phyloP scores from a whole-genome alignment of 2,329 filamentous ascomycete genomes.

The Ophiostoma montium region DNA sequence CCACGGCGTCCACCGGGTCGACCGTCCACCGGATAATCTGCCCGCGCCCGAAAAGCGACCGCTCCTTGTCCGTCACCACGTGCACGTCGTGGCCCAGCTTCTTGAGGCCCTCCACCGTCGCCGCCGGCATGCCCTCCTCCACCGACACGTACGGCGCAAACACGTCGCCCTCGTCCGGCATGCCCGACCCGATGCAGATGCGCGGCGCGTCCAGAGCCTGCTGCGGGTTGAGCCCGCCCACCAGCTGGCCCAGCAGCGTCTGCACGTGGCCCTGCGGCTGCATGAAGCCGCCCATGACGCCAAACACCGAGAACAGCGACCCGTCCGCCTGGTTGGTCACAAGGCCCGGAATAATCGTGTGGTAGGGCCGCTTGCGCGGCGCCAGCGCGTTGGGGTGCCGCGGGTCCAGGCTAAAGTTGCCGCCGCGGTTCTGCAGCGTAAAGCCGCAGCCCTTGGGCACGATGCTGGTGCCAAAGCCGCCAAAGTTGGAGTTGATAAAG shows the following conservation, averaged over 20 bases:
- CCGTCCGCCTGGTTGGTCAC: conserved; percentile 64
- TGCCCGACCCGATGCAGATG: conserved; percentile 71
- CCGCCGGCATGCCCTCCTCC: conserved; percentile 65
- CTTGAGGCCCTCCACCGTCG: conserved; percentile 52
- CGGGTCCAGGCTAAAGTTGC: conserved; percentile 62
- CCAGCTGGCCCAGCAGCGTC: conserved; percentile 76
- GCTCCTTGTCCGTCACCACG: conserved; percentile 49
- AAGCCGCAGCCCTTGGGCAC: conserved; percentile 80
- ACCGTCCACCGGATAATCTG: conserved; percentile 71
- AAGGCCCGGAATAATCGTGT: conserved; percentile 92
- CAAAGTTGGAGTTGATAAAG: conserved; percentile 95
- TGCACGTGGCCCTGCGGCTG: conserved; percentile 95
- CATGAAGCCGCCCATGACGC: conserved; percentile 98
- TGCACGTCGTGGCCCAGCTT: conserved; percentile 59
- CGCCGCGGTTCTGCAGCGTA: conserved; percentile 78
- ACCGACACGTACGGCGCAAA: conserved; percentile 55
- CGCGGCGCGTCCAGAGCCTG: conserved; percentile 80
- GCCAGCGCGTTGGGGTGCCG: conserved; percentile 68
- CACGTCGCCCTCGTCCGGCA: conserved; percentile 44
- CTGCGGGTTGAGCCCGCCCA: conserved; percentile 71
- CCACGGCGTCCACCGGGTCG: conserved; percentile 51
- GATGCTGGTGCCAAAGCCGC: conserved; percentile 75
- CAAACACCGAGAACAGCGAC: conserved; percentile 71
- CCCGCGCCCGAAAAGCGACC: conserved; percentile 67
- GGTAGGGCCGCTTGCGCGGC: conserved; percentile 80